Base-by-base conservation (phyloP, 441 rosid genomes). In the Macaranga tanarius region DNA sequence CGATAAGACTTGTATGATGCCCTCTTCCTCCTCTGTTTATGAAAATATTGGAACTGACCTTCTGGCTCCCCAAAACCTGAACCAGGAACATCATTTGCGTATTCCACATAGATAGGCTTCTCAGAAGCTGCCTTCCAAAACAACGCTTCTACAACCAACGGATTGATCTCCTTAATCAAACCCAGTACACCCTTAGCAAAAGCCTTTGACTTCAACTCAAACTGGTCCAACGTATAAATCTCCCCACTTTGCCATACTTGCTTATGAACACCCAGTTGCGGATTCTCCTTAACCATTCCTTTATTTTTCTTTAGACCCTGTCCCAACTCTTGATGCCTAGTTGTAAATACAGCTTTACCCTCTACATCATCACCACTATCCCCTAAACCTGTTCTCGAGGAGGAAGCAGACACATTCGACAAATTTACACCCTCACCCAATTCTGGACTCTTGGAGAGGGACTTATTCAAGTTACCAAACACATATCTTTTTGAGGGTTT, bases 181-280 rank as follows among this genome's bases (percentile, higher is more conserved):
- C 98, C 90, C 80, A 96, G 78, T 31, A 83, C 73, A 77, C 87
- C 85, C 77, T 82, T 86, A 5, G 89, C 90, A 77, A 94, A 92
- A 73, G 86, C 84, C 87, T 75, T 96, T 0, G 98, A 89, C 88
- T 94, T 96, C 0, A 86, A 73, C 80, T 93, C 98, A 75, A 96
- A 93, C 88, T 92, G 96, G 59, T 96, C 98, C 87, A 96, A 85
- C 0, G 99, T 93, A 77, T 96, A 96, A 45, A 83, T 79, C 73
- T 90, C 95, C 54, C 99, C 99, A 85, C 98, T 96, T 77, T 96
- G 98, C 99, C 99, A 96, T 57, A 96, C 98, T 82, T 93, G 97
- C 86, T 88, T 94, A 67, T 84, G 89, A 56, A 80, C 97, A 71
- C 85, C 86, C 67, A 72, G 54, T 42, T 78, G 87, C 26, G 78